phyloP scores from a whole-genome alignment of 139 green algal species.

The Nannochloris sp. region DNA sequence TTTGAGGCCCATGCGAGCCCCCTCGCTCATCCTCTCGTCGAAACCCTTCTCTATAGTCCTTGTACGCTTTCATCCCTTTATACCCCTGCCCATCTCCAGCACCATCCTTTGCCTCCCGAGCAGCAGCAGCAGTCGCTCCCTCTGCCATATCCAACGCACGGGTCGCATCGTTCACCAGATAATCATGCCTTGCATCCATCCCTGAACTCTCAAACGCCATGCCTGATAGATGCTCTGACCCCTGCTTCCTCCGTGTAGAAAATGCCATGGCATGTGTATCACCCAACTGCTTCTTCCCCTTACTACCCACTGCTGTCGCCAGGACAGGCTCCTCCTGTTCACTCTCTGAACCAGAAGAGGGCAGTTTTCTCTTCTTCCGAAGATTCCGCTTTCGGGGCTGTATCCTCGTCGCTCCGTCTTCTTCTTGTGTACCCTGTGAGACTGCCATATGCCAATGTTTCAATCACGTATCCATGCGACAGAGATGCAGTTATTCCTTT shows the following conservation, averaged over 20 bases:
- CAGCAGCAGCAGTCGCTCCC: neutral
- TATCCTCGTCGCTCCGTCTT: too few relatives aligned
- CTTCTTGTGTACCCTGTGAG: too few relatives aligned
- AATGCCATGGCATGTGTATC: neutral
- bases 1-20: slow-evolving; percentile 75
- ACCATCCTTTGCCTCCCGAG: slow-evolving; percentile 7
- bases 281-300: neutral
- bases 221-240: slow-evolving; percentile 8
- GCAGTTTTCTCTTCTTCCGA: too few relatives aligned
- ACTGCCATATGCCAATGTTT: too few relatives aligned
- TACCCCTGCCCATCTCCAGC: slow-evolving; percentile 44
- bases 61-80: slow-evolving; percentile 70
- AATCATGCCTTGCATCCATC: neutral
- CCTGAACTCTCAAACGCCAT: slow-evolving; percentile 23
- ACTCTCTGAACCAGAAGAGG: too few relatives aligned
- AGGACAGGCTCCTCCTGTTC: neutral
- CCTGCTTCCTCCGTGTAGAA: slow-evolving; percentile 4
- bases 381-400: too few relatives aligned
- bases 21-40: slow-evolving; percentile 58
- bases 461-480: too few relatives aligned
- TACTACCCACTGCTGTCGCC: neutral
- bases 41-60: slow-evolving; percentile 66
- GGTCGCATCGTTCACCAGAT: slow-evolving; percentile 38
- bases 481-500: too few relatives aligned
- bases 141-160: slow-evolving; percentile 62